Evolutionary conservation across 345 rosid species (phyloP), one percentile per base, ranked within the genome.

Genomic region (Litchi chinensis): DNA sequence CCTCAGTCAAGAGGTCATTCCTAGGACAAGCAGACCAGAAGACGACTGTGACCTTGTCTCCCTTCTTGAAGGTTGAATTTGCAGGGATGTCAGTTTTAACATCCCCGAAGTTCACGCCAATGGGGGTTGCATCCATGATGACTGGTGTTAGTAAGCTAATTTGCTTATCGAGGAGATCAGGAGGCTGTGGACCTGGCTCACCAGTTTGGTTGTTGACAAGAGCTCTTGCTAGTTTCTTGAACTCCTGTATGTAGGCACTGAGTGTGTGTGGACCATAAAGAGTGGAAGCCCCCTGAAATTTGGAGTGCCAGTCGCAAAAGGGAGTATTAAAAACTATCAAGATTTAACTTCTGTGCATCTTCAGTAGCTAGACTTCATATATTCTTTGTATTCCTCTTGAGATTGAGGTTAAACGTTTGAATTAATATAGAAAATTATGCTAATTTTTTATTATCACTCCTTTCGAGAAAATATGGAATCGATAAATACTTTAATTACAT

Each of bases 1-100:
- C 98, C 74, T 91, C 97, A 0, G 97, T 91, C 97, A 95, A 89
- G 76, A 93, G 89, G 85, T 95, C 98, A 26, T 93, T 95, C 81
- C 97, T 80, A 1, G 97, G 97, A 80, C 93, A 93, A 67, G 92
- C 98, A 19, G 98, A 91, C 97, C 95, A 93, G 88, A 95, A 93
- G 60, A 89, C 88, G 18, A 86, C 93, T 0, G 85, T 85, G 57
- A 90, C 97, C 26, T 75, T 79, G 65, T 87, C 88, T 0, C 95
- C 94, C 50, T 83, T 81, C 80, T 77, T 81, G 85, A 90, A 93
- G 70, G 89, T 93, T 65, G 96, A 82, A 77, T 91, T 90, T 11
- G 69, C 77, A 40, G 89, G 90, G 52, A 93, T 90, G 71, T 93
- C 93, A 11, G 86, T 32, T 82, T 86, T 91, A 77, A 91, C 86